Evolutionary conservation across 139 green algal genomes (phyloP).

Genomic region (Volvox africanus): DNA sequence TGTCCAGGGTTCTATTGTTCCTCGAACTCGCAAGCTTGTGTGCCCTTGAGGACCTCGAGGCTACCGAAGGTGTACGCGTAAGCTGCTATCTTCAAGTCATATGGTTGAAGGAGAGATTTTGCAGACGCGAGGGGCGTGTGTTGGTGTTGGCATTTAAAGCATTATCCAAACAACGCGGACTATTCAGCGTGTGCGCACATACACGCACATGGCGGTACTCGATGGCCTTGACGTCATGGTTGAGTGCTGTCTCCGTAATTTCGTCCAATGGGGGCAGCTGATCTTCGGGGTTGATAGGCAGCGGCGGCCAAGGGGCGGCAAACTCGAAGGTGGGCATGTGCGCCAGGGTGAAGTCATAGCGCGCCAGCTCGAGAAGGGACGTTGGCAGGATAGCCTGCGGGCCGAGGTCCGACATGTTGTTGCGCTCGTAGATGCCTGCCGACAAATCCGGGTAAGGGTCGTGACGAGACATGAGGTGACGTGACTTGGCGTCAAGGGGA

Average conservation of each 20-base stretch:
- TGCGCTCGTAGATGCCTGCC: constrained; percentile 39
- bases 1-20: no score
- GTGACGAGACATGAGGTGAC: neutral
- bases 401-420: constrained; percentile 47
- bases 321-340: constrained; percentile 58
- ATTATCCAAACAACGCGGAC: no score
- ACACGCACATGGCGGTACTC: constrained; percentile 24
- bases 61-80: no score
- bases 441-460: neutral
- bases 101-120: no score
- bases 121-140: no score
- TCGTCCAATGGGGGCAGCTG: constrained; percentile 35
- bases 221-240: neutral
- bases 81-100: no score
- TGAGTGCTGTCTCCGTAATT: neutral
- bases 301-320: constrained; percentile 48
- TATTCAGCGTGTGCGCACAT: neutral
- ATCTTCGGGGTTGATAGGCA: neutral
- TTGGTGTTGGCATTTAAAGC: no score
- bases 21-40: no score
- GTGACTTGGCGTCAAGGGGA: no score
- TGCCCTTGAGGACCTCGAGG: no score
- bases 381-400: constrained; percentile 30
- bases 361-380: constrained; percentile 59
- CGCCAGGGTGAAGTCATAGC: constrained; percentile 53